phyloP scores from a whole-genome alignment of 1,284 basidiomycete species.

The Puccinia triticina region DNA sequence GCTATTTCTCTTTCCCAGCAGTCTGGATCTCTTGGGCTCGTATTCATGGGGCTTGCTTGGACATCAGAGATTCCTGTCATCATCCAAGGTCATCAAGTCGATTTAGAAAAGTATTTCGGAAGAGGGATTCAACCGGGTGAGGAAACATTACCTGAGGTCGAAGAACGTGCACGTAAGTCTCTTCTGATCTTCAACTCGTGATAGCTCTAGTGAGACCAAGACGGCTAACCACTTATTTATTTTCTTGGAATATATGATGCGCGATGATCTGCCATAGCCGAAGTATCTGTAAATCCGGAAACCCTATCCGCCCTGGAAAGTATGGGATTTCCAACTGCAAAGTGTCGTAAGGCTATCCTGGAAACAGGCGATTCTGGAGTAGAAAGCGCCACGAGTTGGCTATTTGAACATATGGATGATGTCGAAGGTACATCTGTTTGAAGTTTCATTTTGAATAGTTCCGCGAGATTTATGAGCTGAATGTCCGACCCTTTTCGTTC shows the following conservation, averaged over 20 bases:
- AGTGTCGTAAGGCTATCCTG: constrained; percentile 84
- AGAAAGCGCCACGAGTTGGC: constrained; percentile 90
- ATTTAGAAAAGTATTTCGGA: constrained; percentile 73
- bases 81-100: constrained; percentile 70
- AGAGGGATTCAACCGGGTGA: constrained; percentile 76
- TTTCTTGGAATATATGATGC: background rate
- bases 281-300: constrained; percentile 67
- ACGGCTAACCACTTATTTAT: background rate
- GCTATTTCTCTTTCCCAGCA: background rate
- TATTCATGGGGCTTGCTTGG: constrained; percentile 31
- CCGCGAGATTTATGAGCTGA: background rate
- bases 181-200: constrained; percentile 61
- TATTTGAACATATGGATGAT: constrained; percentile 94
- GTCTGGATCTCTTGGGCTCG: background rate
- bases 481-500: background rate
- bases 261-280: constrained; percentile 55
- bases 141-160: constrained; percentile 70
- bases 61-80: constrained; percentile 77
- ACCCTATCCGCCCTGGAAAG: constrained; percentile 75
- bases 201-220: background rate
- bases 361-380: constrained; percentile 75
- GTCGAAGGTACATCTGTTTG: constrained; percentile 2
- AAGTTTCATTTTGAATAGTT: background rate
- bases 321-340: constrained; percentile 83
- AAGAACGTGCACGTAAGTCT: constrained; percentile 60